Percentiles rank a stretch among this genome's conserved stretches.
Conservation (phyloP, 169 alveolate genomes). For the Eimeria zaria region DNA sequence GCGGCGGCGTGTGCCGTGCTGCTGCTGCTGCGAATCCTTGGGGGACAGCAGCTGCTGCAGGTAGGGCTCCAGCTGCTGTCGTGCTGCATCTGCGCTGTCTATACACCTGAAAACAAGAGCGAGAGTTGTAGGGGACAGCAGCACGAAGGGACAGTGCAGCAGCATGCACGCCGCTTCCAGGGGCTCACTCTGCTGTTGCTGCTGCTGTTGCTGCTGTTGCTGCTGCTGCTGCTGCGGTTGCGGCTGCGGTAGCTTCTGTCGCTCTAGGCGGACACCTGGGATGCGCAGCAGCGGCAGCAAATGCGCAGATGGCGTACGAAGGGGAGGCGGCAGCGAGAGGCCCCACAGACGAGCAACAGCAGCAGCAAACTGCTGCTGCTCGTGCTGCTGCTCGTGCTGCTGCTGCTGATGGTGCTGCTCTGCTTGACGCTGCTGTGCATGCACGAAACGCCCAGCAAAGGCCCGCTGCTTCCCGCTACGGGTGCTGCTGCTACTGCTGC, state of each 20-base stretch:
- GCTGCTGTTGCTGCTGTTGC: constrained; percentile 31
- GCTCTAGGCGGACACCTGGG: constrained; percentile 56
- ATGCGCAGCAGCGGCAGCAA: constrained; percentile 63
- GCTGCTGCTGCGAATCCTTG: constrained; percentile 5
- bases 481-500: constrained; percentile 30
- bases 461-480: constrained; percentile 14
- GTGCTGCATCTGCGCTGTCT: constrained; percentile 56
- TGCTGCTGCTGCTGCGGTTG: constrained; percentile 56
- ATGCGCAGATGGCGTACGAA: background rate
- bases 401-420: constrained; percentile 13
- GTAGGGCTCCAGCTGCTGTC: constrained; percentile 67
- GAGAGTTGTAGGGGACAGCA: constrained; percentile 64
- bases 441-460: background rate
- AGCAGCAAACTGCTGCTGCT: constrained; percentile 58
- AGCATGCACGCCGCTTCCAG: constrained; percentile 60
- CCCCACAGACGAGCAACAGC: constrained; percentile 71
- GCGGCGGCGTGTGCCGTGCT: constrained; percentile 2
- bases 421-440: constrained; percentile 6
- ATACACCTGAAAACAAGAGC: constrained; percentile 7
- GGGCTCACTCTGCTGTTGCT: constrained; percentile 33
- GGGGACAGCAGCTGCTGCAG: constrained; percentile 39
- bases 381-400: constrained; percentile 17
- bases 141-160: constrained; percentile 50
- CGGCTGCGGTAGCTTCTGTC: constrained; percentile 57
- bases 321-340: constrained; percentile 9